Evolutionary conservation across 202 grass and related monocot genomes (phyloP).

Genomic region (Setaria viridis): DNA sequence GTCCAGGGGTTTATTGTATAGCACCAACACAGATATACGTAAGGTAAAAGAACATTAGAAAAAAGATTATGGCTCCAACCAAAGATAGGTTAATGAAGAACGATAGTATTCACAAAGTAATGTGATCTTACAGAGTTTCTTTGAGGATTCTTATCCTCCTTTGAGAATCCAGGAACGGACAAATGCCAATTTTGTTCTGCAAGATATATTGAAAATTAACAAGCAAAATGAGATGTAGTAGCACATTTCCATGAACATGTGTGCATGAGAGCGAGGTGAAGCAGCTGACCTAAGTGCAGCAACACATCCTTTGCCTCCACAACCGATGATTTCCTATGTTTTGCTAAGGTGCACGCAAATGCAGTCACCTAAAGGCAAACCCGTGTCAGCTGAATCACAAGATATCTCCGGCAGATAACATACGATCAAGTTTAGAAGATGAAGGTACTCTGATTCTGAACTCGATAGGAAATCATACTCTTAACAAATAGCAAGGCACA

Average conservation of each 20-base stretch:
- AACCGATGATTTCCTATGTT: conserved; percentile 89
- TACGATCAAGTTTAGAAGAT: conserved; percentile 20
- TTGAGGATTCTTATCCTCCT: conserved; percentile 76
- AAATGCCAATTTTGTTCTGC: conserved; percentile 92
- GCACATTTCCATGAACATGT: not conserved
- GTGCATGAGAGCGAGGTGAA: not conserved
- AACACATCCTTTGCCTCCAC: conserved; percentile 87
- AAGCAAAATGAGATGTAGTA: conserved; percentile 34
- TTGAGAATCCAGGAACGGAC: conserved; percentile 87
- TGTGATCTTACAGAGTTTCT: conserved; percentile 73
- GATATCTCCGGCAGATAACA: conserved; percentile 7
- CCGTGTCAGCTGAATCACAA: conserved; percentile 42
- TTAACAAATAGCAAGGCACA: conserved; percentile 13
- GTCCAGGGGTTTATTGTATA: not conserved
- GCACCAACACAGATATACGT: not conserved
- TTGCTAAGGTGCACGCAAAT: conserved; percentile 86
- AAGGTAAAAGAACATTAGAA: not conserved
- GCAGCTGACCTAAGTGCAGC: conserved; percentile 80
- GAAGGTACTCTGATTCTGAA: conserved; percentile 25
- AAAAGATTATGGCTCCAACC: not conserved
- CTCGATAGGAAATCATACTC: not conserved
- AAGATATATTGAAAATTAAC: conserved; percentile 42
- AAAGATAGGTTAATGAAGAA: conserved; percentile 29
- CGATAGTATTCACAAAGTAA: conserved; percentile 4
- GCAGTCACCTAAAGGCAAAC: conserved; percentile 73